Conservation (phyloP, 768 basidiomycete species). For the Pholiota microspora region DNA sequence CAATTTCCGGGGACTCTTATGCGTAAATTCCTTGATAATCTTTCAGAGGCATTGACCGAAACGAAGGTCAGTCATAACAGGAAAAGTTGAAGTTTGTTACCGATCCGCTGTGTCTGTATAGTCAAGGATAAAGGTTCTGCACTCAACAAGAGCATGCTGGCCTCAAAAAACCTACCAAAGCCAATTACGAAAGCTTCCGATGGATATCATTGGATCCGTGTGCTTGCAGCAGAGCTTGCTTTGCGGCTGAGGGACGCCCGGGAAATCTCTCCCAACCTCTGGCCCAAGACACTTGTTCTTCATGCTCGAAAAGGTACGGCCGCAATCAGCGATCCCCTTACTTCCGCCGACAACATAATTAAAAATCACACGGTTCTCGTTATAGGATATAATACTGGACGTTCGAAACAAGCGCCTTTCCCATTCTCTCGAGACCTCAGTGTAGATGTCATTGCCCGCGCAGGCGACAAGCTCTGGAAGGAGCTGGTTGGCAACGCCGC, state of each 20-base stretch:
- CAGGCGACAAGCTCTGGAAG: constrained; percentile 82
- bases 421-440: constrained; percentile 76
- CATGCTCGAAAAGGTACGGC: constrained; percentile 67
- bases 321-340: constrained; percentile 14
- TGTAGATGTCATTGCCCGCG: constrained; percentile 72
- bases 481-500: constrained; percentile 66
- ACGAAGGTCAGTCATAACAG: constrained; percentile 72
- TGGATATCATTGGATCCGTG: constrained; percentile 87
- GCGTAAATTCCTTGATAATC: not conserved
- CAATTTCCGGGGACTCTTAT: not conserved
- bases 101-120: too few species aligned
- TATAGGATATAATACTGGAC: constrained; percentile 60
- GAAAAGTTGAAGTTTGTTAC: too few species aligned
- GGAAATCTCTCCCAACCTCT: constrained; percentile 64
- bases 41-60: constrained; percentile 78
- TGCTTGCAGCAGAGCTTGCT: constrained; percentile 88
- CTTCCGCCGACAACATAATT: not conserved
- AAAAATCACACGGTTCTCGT: constrained; percentile 6
- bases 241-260: constrained; percentile 83
- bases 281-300: constrained; percentile 92
- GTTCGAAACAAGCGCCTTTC: constrained; percentile 85
- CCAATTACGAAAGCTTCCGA: constrained; percentile 72
- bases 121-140: constrained; percentile 79
- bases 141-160: constrained; percentile 89
- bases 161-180: constrained; percentile 89